These are phyloP conservation scores for Lactifluus rugatus DNA, from an alignment of 768 basidiomycete genomes.

Conservation along the genomic window DNA sequence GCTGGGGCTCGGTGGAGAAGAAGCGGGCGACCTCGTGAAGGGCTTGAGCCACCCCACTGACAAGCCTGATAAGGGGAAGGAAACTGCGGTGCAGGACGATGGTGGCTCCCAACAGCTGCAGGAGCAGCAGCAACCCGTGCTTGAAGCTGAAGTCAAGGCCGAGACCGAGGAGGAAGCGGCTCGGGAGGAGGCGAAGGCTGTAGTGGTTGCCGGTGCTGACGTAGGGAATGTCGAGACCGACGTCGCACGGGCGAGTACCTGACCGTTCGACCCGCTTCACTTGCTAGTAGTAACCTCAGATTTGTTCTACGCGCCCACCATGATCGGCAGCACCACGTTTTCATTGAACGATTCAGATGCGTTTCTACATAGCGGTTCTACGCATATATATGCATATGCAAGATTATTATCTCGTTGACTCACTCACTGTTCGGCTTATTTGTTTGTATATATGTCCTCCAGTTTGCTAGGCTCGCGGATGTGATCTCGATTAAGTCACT, in stretches of 20 bases:
- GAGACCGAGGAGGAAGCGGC: neutral
- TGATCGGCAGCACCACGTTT: neutral
- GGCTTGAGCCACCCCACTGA: constrained; percentile 38
- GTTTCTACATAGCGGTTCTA: neutral
- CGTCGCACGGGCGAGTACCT: neutral
- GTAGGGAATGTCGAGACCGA: neutral
- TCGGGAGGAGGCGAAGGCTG: neutral
- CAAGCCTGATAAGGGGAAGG: constrained; percentile 13
- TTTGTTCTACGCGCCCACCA: neutral
- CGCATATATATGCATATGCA: neutral
- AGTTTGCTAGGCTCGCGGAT: too few species aligned
- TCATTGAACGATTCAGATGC: neutral
- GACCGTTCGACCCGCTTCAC: neutral
- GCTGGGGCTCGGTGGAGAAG: constrained; percentile 65
- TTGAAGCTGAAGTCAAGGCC: constrained; percentile 1
- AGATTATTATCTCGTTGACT: too few species aligned
- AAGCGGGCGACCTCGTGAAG: constrained; percentile 66
- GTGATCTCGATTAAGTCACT: too few species aligned
- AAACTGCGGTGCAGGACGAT: neutral
- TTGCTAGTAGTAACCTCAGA: neutral
- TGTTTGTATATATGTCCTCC: too few species aligned
- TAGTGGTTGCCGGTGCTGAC: neutral
- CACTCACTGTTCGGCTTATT: too few species aligned
- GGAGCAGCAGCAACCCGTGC: neutral
- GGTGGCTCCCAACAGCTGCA: neutral